These are phyloP conservation scores for Fusarium heterosporum DNA, from an alignment of 2,329 filamentous ascomycete species.

Conservation along the genomic window DNA sequence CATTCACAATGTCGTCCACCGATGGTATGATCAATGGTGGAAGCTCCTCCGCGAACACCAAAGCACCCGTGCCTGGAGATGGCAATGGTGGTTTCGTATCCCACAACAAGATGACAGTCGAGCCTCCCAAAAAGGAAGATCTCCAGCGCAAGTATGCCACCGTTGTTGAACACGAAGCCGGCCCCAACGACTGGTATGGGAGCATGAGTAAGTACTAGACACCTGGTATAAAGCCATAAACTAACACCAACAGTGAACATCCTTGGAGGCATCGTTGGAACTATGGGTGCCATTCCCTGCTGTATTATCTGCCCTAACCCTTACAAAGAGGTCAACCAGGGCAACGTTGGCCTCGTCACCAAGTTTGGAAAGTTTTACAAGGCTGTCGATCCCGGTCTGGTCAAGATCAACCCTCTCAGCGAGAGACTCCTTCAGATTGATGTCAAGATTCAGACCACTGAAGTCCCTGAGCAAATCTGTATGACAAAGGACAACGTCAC, in stretches of 20 bases:
- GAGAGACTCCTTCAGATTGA: constrained; percentile 92
- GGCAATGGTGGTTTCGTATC: constrained; percentile 59
- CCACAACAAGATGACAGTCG: constrained; percentile 73
- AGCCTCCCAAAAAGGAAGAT: constrained; percentile 84
- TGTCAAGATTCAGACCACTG: constrained; percentile 98
- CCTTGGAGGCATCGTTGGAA: constrained; percentile 80
- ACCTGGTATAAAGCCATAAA: not conserved
- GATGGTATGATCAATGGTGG: constrained; percentile 45
- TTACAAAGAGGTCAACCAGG: constrained; percentile 91
- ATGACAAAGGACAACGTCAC: constrained; percentile 99
- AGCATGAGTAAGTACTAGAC: constrained; percentile 73
- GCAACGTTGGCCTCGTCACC: constrained; percentile 94
- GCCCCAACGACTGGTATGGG: constrained; percentile 89
- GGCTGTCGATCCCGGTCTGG: constrained; percentile 94
- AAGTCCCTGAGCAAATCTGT: constrained; percentile 95
- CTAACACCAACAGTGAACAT: constrained; percentile 68
- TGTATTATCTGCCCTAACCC: constrained; percentile 94
- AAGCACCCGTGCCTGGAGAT: constrained; percentile 43
- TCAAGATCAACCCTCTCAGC: constrained; percentile 96
- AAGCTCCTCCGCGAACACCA: constrained; percentile 49
- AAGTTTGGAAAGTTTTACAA: constrained; percentile 96
- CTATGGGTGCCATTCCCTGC: constrained; percentile 87
- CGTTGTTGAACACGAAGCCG: constrained; percentile 72
- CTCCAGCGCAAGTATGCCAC: constrained; percentile 84
- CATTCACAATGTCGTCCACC: constrained; percentile 36